phyloP scores from a whole-genome alignment of 169 alveolate species.

The Plasmodium reichenowi region DNA sequence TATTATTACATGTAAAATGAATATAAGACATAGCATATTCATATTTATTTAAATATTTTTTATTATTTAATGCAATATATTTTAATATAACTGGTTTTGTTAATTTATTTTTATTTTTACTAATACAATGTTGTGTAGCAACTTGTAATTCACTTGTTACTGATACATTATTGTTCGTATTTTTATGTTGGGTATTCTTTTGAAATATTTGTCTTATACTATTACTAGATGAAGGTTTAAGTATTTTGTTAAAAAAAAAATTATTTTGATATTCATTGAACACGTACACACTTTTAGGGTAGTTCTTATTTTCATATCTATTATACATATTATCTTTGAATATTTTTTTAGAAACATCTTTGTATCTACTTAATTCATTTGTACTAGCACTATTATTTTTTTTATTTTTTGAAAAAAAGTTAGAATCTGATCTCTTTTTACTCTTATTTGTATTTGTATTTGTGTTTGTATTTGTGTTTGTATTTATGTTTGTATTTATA shows the following conservation, averaged over 20 bases:
- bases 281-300: neutral
- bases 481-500: too few relatives aligned
- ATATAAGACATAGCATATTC: constrained; percentile 7
- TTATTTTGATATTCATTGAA: constrained; percentile 31
- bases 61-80: constrained; percentile 40
- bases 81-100: constrained; percentile 14
- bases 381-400: neutral
- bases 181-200: neutral
- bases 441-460: neutral
- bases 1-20: neutral
- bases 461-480: too few relatives aligned
- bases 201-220: constrained; percentile 12
- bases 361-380: neutral
- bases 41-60: constrained; percentile 15
- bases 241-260: constrained; percentile 17
- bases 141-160: constrained; percentile 23
- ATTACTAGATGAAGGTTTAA: neutral
- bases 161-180: neutral
- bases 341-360: constrained; percentile 1
- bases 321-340: neutral
- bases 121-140: constrained; percentile 25
- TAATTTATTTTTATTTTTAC: constrained; percentile 11
- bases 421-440: neutral
- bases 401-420: constrained; percentile 12
- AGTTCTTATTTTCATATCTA: neutral